Evolutionary conservation across 305 asterid species (phyloP).

Genomic region (Euphrasia arctica): DNA sequence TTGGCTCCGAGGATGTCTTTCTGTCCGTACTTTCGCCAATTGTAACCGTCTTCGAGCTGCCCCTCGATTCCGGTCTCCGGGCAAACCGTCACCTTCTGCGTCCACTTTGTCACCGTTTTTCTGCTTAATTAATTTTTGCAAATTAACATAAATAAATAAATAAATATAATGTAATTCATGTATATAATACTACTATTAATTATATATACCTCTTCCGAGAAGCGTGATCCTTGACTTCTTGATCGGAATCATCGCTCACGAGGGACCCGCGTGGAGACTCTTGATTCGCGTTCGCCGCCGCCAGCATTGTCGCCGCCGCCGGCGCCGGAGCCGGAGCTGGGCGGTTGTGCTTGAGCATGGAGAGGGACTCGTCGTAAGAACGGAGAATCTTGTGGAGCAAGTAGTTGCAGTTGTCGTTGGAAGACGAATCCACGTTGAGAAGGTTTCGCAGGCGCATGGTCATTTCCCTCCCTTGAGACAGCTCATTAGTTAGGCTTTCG

Average conservation of each 20-base stretch:
- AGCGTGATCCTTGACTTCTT: slow-evolving; percentile 37
- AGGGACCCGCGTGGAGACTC: slow-evolving; percentile 40
- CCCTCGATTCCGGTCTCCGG: slow-evolving; percentile 44
- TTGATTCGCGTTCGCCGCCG: slow-evolving; percentile 20
- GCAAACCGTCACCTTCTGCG: slow-evolving; percentile 39
- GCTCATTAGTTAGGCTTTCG: slow-evolving; percentile 36
- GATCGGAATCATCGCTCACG: slow-evolving; percentile 50
- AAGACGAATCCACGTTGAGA: slow-evolving; percentile 34
- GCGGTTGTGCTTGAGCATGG: slow-evolving; percentile 29
- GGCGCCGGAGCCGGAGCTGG: not conserved
- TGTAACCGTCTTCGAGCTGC: slow-evolving; percentile 52
- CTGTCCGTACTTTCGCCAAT: slow-evolving; percentile 76
- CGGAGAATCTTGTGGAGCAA: slow-evolving; percentile 42
- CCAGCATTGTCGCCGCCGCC: no score
- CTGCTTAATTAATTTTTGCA: slow-evolving; percentile 23
- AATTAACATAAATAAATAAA: not conserved
- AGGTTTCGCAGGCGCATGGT: slow-evolving; percentile 49
- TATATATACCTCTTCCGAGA: slow-evolving; percentile 47
- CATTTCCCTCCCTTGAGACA: slow-evolving; percentile 48
- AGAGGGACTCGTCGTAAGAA: slow-evolving; percentile 45
- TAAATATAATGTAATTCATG: not conserved
- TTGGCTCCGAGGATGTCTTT: slow-evolving; percentile 70
- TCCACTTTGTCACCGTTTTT: slow-evolving; percentile 40
- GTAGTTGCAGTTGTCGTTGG: slow-evolving; percentile 32
- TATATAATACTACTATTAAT: no score